phyloP scores from a whole-genome alignment of 495 filamentous ascomycete genomes.

The Penicillium dipodomyicola region DNA sequence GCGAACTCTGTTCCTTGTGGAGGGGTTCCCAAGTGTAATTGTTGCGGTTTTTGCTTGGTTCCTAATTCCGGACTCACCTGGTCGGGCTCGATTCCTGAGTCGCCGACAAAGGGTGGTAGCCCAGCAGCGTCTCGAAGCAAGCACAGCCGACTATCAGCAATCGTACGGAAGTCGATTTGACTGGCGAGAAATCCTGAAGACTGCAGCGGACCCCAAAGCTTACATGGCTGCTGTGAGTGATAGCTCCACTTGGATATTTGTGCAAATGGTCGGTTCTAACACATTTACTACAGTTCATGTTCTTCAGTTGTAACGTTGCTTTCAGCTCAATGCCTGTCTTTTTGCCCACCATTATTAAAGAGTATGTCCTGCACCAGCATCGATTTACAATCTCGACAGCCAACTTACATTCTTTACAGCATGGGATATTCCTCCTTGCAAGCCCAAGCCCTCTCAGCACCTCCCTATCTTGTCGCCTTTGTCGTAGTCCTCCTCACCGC shows the following conservation, averaged over 20 bases:
- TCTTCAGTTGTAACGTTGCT: slow-evolving; percentile 58
- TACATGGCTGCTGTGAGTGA: slow-evolving; percentile 63
- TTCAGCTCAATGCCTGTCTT: slow-evolving; percentile 61
- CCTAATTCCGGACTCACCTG: slow-evolving; percentile 54
- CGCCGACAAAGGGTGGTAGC: slow-evolving; percentile 47
- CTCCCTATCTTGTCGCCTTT: slow-evolving; percentile 57
- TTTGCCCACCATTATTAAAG: slow-evolving; percentile 56
- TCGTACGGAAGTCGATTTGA: slow-evolving; percentile 34
- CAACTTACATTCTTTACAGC: slow-evolving; percentile 18
- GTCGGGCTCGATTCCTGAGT: slow-evolving; percentile 49
- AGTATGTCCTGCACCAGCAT: slow-evolving; percentile 34
- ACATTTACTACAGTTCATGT: slow-evolving; percentile 45
- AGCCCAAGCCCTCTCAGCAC: slow-evolving; percentile 56
- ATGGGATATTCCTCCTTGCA: slow-evolving; percentile 49
- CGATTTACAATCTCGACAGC: not conserved
- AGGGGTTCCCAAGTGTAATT: slow-evolving; percentile 60
- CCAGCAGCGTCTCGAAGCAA: slow-evolving; percentile 46
- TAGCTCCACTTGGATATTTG: not conserved
- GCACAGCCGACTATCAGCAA: slow-evolving; percentile 24
- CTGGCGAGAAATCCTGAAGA: slow-evolving; percentile 51
- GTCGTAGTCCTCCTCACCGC: slow-evolving; percentile 47
- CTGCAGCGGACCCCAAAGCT: slow-evolving; percentile 60
- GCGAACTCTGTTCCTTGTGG: slow-evolving; percentile 59
- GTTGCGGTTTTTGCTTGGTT: slow-evolving; percentile 54
- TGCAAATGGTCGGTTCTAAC: not conserved